Base-by-base conservation (phyloP, 176 grass and related monocot species). In the Oryza coarctata region DNA sequence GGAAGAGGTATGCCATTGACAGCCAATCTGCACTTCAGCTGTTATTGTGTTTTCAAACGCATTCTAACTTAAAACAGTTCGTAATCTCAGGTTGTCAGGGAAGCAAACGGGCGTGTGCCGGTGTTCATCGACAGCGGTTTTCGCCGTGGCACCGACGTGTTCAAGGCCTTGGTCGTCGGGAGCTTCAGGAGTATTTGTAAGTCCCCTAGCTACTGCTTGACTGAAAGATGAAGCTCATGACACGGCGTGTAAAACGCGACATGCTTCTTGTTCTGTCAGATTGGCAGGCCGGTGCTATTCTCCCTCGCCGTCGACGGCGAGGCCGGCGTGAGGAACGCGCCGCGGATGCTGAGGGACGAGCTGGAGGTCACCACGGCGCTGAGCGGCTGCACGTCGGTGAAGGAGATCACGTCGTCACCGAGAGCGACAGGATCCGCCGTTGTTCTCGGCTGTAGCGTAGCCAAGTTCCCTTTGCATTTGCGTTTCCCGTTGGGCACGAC, bases 111-210 rank as follows among this genome's bases (percentile, higher is more conserved):
- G 7, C 82, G 76, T 20, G 26, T 95, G 23, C 95, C 95, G 9
- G 92, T 98, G 73, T 98, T 95, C 83, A 88, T 98, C 20, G 95
- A 98, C 73, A 86, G 92, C 15, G 90, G 95, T 30, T 82, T 98
- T 44, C 90, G 92, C 63, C 88, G 95, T 20, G 95, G 95, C 80
- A 93, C 92, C 0, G 95, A 98, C 60, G 90, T 98, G 70, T 98
- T 98, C 84, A 95, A 98, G 83, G 92, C 95, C 39, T 65, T 95
- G 78, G 95, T n/a, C 92, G 0, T 65, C 95, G 58, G 95, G 95
- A 79, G 95, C 92, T 30, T 87, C 95, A 65, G 95, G 95, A 66
- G 91, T 95, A 1, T 98, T 98, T 12, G 95, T 98, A 88, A 93
- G 92, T 91, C 31, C 65, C 5, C 58, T 29, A 6, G 43, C 6